A percentile compares a stretch with the other conserved stretches of the same genome.
Evolutionary conservation across 1,284 basidiomycete genomes (phyloP).

Genomic region (Sanguinoderma infundibulare): DNA sequence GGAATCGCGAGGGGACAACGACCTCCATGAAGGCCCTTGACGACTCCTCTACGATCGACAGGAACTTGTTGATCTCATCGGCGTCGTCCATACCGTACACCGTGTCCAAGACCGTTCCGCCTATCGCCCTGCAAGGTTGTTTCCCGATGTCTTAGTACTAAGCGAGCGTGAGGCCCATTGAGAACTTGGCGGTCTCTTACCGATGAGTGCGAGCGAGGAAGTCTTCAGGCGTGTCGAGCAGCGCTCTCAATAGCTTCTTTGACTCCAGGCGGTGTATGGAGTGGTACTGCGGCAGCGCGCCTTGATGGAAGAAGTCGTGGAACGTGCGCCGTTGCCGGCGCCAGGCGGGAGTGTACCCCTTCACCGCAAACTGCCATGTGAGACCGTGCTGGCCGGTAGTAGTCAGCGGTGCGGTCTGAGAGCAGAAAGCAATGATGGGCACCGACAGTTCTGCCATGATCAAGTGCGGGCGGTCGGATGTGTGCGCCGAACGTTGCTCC

Average conservation of each 20-base stretch:
- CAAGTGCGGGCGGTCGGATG: slow-evolving; percentile 14
- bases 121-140: slow-evolving; percentile 21
- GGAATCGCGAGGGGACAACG: slow-evolving; percentile 18
- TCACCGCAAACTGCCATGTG: slow-evolving; percentile 15
- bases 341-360: slow-evolving; percentile 14
- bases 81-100: slow-evolving; percentile 36
- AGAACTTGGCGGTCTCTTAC: not conserved
- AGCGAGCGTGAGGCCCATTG: not conserved
- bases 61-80: slow-evolving; percentile 27
- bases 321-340: slow-evolving; percentile 12
- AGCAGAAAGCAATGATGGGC: too few species aligned
- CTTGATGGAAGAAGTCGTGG: slow-evolving; percentile 16
- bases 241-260: slow-evolving; percentile 1
- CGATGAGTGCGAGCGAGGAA: slow-evolving; percentile 12
- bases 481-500: slow-evolving; percentile 19
- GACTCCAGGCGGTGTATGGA: slow-evolving; percentile 1
- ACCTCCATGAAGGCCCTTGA: slow-evolving; percentile 8
- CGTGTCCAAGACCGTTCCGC: slow-evolving; percentile 34
- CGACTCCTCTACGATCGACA: slow-evolving; percentile 5
- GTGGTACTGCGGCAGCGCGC: slow-evolving; percentile 6
- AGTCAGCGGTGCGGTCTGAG: not conserved
- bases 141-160: too few species aligned
- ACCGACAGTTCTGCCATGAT: slow-evolving; percentile 22
- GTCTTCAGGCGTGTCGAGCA: slow-evolving; percentile 8
- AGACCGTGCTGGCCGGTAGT: slow-evolving; percentile 5